Conservation (phyloP, 306 rosid species). For the Citrullus amarus region DNA sequence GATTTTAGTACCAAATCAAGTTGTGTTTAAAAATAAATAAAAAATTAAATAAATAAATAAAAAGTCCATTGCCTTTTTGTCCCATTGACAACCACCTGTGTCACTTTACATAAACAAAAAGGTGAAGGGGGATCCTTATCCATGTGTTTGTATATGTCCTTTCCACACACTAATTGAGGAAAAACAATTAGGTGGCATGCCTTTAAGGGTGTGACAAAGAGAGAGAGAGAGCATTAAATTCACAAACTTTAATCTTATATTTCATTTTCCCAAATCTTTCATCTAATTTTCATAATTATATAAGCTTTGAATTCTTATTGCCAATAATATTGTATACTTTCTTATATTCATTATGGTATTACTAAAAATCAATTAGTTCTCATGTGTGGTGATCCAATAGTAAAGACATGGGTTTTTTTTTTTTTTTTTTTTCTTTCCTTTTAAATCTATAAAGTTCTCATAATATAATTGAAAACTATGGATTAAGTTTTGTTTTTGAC, state of each 20-base stretch:
- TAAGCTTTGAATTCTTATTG: too few relatives aligned
- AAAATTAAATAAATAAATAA: background rate
- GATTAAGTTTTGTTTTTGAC: too few relatives aligned
- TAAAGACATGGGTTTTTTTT: too few relatives aligned
- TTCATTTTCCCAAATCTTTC: background rate
- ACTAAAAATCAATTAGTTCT: too few relatives aligned
- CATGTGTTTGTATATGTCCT: background rate
- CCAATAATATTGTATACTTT: too few relatives aligned
- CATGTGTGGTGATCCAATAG: too few relatives aligned
- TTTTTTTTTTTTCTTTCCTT: too few relatives aligned
- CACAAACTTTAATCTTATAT: background rate
- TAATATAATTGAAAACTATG: too few relatives aligned
- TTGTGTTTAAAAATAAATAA: background rate
- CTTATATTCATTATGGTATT: too few relatives aligned
- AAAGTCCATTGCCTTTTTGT: background rate
- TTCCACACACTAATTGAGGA: background rate
- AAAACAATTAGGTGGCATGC: background rate
- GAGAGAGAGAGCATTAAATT: background rate
- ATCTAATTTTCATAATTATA: background rate
- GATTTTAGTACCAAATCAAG: too few relatives aligned
- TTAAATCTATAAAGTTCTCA: too few relatives aligned
- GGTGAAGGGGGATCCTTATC: background rate
- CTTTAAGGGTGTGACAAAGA: background rate
- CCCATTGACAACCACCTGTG: background rate
- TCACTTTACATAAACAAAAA: background rate